phyloP scores from a whole-genome alignment of 768 basidiomycete species.

The Podaxis carcinomalis region DNA sequence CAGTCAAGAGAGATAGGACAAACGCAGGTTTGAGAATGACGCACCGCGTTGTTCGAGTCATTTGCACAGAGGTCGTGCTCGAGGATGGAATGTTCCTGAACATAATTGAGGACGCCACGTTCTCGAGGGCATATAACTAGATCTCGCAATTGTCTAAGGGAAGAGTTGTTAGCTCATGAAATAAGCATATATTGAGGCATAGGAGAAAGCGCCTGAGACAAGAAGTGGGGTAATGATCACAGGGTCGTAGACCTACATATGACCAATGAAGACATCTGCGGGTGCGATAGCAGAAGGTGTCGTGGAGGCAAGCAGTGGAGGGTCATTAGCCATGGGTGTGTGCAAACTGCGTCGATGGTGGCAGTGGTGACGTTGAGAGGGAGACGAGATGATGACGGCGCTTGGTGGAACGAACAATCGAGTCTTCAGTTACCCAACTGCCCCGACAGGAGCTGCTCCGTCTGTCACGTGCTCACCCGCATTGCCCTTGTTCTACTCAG shows the following conservation, averaged over 20 bases:
- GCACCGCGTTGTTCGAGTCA: slow-evolving; percentile 39
- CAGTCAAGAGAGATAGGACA: slow-evolving; percentile 9
- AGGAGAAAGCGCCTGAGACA: slow-evolving; percentile 4
- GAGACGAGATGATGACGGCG: not conserved
- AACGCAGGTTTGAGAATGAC: slow-evolving; percentile 18
- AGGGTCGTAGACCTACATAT: slow-evolving; percentile 45
- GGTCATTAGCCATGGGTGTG: slow-evolving; percentile 42
- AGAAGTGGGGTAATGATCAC: slow-evolving; percentile 11
- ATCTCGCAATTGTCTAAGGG: slow-evolving; percentile 69
- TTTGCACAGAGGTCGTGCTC: slow-evolving; percentile 47
- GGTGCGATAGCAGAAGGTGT: slow-evolving; percentile 37
- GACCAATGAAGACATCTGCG: slow-evolving; percentile 50
- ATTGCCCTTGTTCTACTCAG: not conserved
- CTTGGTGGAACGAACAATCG: not conserved
- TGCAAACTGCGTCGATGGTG: slow-evolving; percentile 5
- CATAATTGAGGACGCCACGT: slow-evolving; percentile 61
- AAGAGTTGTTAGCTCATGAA: not conserved
- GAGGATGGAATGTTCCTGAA: slow-evolving; percentile 47
- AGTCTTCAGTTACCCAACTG: not conserved
- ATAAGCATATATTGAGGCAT: slow-evolving; percentile 1
- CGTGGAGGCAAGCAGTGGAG: slow-evolving; percentile 38
- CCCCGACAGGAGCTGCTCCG: not conserved
- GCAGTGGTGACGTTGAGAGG: not conserved
- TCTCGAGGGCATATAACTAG: slow-evolving; percentile 71
- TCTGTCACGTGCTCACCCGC: not conserved